Evolutionary conservation across 176 grass and related monocot species (phyloP).

Genomic region (Avena eriantha): DNA sequence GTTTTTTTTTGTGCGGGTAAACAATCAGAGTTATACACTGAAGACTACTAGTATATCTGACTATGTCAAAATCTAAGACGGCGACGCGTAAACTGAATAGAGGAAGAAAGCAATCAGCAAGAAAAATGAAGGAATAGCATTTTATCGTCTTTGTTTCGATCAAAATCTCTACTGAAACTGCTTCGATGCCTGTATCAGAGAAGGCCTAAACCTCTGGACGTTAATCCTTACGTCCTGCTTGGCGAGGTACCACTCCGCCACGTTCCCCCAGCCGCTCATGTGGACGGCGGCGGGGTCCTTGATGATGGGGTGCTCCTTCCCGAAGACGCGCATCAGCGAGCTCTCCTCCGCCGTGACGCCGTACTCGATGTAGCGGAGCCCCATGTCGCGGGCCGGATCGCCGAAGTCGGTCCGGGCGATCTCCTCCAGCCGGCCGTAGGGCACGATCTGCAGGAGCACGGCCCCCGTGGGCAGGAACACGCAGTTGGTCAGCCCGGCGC

Average conservation of each 20-base stretch:
- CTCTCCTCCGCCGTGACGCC: conserved; percentile 61
- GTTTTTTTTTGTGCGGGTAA: too few species aligned
- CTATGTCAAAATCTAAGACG: not conserved
- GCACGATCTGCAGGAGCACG: conserved; percentile 71
- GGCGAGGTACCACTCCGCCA: conserved; percentile 71
- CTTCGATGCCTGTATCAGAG: conserved; percentile 46
- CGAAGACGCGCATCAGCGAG: conserved; percentile 58
- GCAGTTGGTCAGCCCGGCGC: conserved; percentile 71
- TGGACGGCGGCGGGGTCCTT: conserved; percentile 64
- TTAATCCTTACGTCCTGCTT: conserved; percentile 73
- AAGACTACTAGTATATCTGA: not conserved
- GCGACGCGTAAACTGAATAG: not conserved
- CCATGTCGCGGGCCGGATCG: conserved; percentile 66
- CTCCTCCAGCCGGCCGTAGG: conserved; percentile 62
- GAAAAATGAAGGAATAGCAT: too few species aligned
- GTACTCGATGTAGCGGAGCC: conserved; percentile 68
- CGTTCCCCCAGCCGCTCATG: conserved; percentile 59
- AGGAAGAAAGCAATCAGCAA: not conserved
- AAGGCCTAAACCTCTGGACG: conserved; percentile 48
- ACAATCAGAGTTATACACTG: not conserved
- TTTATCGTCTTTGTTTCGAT: too few species aligned
- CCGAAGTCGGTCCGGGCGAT: conserved; percentile 61
- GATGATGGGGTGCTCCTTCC: conserved; percentile 69
- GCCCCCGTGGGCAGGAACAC: conserved; percentile 64
- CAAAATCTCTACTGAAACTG: not conserved